Conservation (phyloP, 345 rosid species). For the Syzygium aqueum region DNA sequence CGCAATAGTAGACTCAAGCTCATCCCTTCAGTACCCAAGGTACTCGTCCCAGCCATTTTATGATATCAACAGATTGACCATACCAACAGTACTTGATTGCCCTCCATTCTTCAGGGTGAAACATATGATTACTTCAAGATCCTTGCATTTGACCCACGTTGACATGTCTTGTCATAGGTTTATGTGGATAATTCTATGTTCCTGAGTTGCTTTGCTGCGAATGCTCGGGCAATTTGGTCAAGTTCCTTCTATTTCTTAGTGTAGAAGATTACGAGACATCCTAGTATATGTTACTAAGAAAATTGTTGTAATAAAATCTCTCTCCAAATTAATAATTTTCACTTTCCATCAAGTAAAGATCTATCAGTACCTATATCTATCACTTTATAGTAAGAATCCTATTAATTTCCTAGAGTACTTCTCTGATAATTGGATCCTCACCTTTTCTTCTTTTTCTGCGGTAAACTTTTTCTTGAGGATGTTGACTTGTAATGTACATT, state of each 20-base stretch:
- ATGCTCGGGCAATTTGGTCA: not conserved
- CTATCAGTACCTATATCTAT: not conserved
- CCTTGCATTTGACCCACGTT: not conserved
- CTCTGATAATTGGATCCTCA: not conserved
- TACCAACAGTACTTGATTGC: not conserved
- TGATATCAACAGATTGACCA: not conserved
- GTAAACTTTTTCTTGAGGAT: not conserved
- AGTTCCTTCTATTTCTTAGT: not conserved
- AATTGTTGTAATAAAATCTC: not conserved
- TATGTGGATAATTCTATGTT: not conserved
- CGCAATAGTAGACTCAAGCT: conserved; percentile 95
- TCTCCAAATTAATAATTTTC: not conserved
- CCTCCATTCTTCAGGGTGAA: not conserved
- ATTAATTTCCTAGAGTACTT: not conserved
- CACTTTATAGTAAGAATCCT: not conserved
- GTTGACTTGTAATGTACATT: not conserved
- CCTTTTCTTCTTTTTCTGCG: not conserved
- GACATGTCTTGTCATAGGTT: not conserved
- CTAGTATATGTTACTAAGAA: not conserved
- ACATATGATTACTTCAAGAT: not conserved
- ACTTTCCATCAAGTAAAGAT: not conserved
- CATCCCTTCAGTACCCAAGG: conserved; percentile 95
- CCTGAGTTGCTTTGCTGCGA: not conserved
- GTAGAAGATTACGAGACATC: not conserved
- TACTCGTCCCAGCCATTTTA: conserved; percentile 10